Conservation (phyloP, 345 rosid species). For the Acer yangbiense region DNA sequence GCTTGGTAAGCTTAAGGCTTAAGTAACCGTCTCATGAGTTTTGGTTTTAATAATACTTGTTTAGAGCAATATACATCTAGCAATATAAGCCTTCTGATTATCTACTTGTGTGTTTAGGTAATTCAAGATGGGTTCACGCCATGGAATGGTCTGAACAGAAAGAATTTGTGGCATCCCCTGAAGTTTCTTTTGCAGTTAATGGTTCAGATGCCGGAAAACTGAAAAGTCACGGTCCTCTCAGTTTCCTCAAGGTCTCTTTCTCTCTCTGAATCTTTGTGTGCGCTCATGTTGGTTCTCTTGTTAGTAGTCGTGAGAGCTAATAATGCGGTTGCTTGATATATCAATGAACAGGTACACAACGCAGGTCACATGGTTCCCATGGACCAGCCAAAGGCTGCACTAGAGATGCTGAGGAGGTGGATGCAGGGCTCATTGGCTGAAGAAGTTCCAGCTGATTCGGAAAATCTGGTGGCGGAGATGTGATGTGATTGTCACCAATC, state of each 20-base stretch:
- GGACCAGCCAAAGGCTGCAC: slow-evolving; percentile 93
- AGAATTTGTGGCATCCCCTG: slow-evolving; percentile 56
- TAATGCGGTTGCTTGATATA: slow-evolving; percentile 14
- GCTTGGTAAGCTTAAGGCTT: slow-evolving; percentile 66
- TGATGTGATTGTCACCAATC: slow-evolving; percentile 49
- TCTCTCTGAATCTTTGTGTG: neutral
- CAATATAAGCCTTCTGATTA: neutral
- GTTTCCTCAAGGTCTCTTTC: slow-evolving; percentile 81
- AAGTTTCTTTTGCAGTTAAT: slow-evolving; percentile 71
- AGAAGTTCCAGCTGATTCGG: slow-evolving; percentile 21
- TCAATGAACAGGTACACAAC: slow-evolving; percentile 62
- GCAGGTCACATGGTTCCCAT: slow-evolving; percentile 99
- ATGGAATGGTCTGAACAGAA: slow-evolving; percentile 95
- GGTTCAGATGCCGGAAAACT: slow-evolving; percentile 76
- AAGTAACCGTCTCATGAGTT: neutral
- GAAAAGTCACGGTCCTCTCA: slow-evolving; percentile 71
- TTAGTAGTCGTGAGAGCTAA: neutral
- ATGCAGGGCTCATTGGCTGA: slow-evolving; percentile 51
- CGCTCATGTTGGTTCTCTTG: neutral
- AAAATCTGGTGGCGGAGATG: slow-evolving; percentile 61
- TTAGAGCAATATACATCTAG: neutral
- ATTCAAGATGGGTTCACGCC: slow-evolving; percentile 98
- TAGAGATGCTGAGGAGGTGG: slow-evolving; percentile 92
- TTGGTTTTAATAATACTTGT: neutral
- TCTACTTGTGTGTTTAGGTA: slow-evolving; percentile 45